Base-by-base conservation (phyloP, 2,329 filamentous ascomycete species). In the Ophiocordyceps polyrhachis-furcata region DNA sequence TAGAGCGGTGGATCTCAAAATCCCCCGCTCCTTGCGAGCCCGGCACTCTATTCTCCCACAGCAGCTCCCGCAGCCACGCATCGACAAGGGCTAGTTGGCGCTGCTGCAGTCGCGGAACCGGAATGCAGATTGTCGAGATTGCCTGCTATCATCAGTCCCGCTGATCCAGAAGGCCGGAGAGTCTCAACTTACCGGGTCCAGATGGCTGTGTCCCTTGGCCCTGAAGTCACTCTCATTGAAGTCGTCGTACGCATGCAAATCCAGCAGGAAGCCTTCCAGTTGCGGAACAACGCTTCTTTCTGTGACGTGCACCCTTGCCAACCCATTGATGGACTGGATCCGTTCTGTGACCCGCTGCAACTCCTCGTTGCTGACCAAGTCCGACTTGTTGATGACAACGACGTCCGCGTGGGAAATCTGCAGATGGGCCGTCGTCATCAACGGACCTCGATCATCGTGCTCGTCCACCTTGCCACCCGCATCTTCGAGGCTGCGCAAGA, bases 391-490 rank as follows among this genome's bases (percentile, higher is more conserved):
- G 53, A 98, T 76, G 37, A 98, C 76, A 41, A 98, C 74, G 9
- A 96, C 86, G 62, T 98, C 91, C 7, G 91, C 91, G 55, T 98
- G 89, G 1, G 87, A 95, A 48, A 98, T 93, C 56, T 98, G 91
- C 42, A 96, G 73, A 61, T 98, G 91, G 0, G 91, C 91, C 2
- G 85, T 94, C 0, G 89, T 95, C 62, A 95, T 74, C 9, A 87
- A 64, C 0, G 83, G 79, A 0, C 81, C 79, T 42, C 71, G 65
- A 40, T 67, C 59, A 25, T 76, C 64, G 48, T 67, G 65, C 1
- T 69, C 66, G 15, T 70, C 64, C 17, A 73, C 64, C 46, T 74
- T 68, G 15, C 68, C 70, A 0, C 69, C 59, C 4, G 76, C 72
- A 46, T 93, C 84, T 50, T 95, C 84, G 2, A 98, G 71, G 53